Conservation (phyloP, 2,329 filamentous ascomycete genomes). For the Eurotiales sp. region DNA sequence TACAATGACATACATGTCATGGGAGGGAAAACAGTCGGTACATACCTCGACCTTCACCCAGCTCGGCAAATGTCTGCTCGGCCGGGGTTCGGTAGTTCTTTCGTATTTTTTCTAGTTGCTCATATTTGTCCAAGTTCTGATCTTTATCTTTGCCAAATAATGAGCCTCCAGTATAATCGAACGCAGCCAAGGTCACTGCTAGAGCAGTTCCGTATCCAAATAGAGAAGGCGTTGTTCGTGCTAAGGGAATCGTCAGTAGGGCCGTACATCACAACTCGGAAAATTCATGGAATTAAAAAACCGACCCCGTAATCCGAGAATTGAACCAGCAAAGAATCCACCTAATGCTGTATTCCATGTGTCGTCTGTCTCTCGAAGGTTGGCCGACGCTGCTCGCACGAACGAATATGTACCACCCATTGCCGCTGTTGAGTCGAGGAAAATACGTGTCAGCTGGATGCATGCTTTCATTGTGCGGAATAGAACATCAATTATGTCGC, state of each 20-base stretch:
- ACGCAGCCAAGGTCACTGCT: constrained; percentile 58
- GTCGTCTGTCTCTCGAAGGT: constrained; percentile 82
- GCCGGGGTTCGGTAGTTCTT: constrained; percentile 69
- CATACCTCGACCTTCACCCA: constrained; percentile 85
- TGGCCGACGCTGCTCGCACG: constrained; percentile 70
- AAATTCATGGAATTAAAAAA: constrained; percentile 15
- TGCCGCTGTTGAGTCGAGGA: constrained; percentile 53
- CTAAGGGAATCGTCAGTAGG: constrained; percentile 32
- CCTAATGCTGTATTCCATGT: constrained; percentile 69
- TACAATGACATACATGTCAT: background rate
- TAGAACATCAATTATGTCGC: background rate
- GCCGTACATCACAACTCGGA: constrained; percentile 14
- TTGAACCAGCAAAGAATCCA: constrained; percentile 70
- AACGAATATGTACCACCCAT: constrained; percentile 76
- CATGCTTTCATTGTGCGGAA: background rate
- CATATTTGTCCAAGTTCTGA: constrained; percentile 66
- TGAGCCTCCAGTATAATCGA: constrained; percentile 64
- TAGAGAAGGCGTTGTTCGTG: constrained; percentile 64
- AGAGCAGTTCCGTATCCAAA: constrained; percentile 63
- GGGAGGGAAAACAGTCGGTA: constrained; percentile 14
- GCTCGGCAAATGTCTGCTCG: constrained; percentile 73
- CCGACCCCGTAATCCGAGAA: constrained; percentile 69
- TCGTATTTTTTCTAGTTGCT: constrained; percentile 69
- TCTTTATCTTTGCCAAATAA: constrained; percentile 55
- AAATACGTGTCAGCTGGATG: background rate